Percentiles rank a stretch among this genome's conserved stretches.
Conservation (phyloP, 306 rosid species). For the Castanea crenata region DNA sequence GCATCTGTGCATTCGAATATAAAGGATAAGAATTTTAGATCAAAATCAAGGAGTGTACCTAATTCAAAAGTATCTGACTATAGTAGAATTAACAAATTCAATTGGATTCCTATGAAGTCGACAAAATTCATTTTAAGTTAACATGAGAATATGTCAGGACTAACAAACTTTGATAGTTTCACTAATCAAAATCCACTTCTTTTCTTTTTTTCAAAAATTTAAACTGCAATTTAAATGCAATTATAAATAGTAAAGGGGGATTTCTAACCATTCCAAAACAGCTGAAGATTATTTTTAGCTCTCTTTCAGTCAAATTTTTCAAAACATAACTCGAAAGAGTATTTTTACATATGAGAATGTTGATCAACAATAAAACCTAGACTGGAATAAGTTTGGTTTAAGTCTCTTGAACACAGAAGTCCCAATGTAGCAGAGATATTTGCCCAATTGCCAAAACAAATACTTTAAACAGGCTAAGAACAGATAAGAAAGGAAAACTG, state of each 20-base stretch:
- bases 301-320: background rate
- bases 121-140: background rate
- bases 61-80: background rate
- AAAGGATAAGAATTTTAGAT: conserved; percentile 14
- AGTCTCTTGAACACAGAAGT: background rate
- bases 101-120: background rate
- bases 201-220: background rate
- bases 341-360: background rate
- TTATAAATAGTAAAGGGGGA: background rate
- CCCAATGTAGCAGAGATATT: background rate
- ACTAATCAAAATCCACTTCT: background rate
- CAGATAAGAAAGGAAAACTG: background rate
- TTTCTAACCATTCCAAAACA: background rate
- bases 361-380: background rate
- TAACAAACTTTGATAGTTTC: background rate
- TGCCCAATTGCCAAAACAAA: background rate
- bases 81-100: background rate
- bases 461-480: background rate
- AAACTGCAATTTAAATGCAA: background rate
- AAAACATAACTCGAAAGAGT: background rate
- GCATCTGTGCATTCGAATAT: conserved; percentile 55
- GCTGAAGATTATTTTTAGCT: background rate
- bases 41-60: background rate
- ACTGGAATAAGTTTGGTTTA: background rate
- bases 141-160: background rate